These are phyloP conservation scores for Trichocomaceae sp. DNA, from an alignment of 2,329 filamentous ascomycete species.

Conservation along the genomic window DNA sequence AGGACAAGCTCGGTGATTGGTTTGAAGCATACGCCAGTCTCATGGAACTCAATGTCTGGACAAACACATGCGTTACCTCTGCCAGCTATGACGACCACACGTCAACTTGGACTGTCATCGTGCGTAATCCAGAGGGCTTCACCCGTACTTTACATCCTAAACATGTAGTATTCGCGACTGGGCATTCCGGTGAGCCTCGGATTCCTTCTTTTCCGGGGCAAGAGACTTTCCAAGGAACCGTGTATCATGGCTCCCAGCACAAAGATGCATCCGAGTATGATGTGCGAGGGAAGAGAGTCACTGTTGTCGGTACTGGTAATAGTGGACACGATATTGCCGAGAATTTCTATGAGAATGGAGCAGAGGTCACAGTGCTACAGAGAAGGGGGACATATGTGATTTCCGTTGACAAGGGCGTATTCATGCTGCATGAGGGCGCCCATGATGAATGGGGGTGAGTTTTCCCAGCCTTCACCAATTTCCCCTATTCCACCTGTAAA, in stretches of 20 bases:
- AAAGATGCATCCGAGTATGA: constrained; percentile 34
- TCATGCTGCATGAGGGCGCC: constrained; percentile 40
- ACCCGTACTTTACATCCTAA: constrained; percentile 30
- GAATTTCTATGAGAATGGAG: constrained; percentile 45
- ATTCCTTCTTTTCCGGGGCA: constrained; percentile 38
- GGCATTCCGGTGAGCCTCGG: constrained; percentile 38
- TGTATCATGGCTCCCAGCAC: constrained; percentile 42
- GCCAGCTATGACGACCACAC: constrained; percentile 35
- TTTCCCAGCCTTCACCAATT: not conserved
- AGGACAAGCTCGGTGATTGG: constrained; percentile 45
- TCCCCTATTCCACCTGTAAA: not conserved
- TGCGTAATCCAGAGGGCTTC: constrained; percentile 19
- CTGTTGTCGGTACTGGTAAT: constrained; percentile 46
- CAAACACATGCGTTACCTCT: constrained; percentile 33
- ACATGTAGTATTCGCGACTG: constrained; percentile 46
- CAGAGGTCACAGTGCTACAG: constrained; percentile 50
- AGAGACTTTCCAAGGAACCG: constrained; percentile 36
- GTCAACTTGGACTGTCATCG: constrained; percentile 34
- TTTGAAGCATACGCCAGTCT: constrained; percentile 44
- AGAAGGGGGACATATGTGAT: constrained; percentile 47
- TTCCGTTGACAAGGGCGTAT: constrained; percentile 38
- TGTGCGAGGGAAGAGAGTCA: constrained; percentile 39
- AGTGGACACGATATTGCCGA: constrained; percentile 48
- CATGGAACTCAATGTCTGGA: constrained; percentile 46
- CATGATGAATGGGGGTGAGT: constrained; percentile 40